Base-by-base conservation (phyloP, 2,329 filamentous ascomycete genomes). In the Paecilomyces niveus region DNA sequence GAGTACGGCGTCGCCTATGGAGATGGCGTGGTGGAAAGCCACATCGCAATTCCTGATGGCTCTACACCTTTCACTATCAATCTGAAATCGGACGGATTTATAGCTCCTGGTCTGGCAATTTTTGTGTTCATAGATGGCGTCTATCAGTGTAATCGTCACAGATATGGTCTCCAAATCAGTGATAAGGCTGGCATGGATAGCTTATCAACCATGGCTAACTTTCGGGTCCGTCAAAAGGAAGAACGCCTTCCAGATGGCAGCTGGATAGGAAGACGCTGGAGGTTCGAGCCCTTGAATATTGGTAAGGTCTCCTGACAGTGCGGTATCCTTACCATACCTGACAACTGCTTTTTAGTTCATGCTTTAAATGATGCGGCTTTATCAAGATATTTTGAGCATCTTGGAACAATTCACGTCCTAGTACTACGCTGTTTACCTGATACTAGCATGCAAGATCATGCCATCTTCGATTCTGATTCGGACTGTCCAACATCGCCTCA, bases 71-170 rank as follows among this genome's bases (percentile, higher is more conserved):
- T 85, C 67, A 74, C 70, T 21, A 70, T 85, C 35, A 79, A 76
- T 59, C 72, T 84, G 45, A 74, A 69, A 2, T 80, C 80, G 0
- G 69, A 69, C 35, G 77, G 74, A 31, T 84, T 79, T 69, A 81
- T 84, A 61, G 78, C 78, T 1, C 74, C 78, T 24, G 82, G 82
- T 0, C 68, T 85, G 10, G 77, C 81, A 1, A 78, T 81, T 67
- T 81, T 80, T 60, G 81, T 84, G 26, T 84, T 78, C 70, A 82
- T 84, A 49, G 82, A 85, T 62, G 82, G 82, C 18, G 68, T 79
- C 5, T 84, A 84, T 61, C 82, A 84, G 64, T 82, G 80, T 69
- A 84, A 84, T 60, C 80, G 82, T 58, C 81, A 82, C 66, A 72
- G 77, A 45, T 71, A 74, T 45, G 69, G 76, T 35, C 62, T 83